These are phyloP conservation scores for Trypanosoma rangeli DNA, from an alignment of 208 protist genomes.

Conservation along the genomic window DNA sequence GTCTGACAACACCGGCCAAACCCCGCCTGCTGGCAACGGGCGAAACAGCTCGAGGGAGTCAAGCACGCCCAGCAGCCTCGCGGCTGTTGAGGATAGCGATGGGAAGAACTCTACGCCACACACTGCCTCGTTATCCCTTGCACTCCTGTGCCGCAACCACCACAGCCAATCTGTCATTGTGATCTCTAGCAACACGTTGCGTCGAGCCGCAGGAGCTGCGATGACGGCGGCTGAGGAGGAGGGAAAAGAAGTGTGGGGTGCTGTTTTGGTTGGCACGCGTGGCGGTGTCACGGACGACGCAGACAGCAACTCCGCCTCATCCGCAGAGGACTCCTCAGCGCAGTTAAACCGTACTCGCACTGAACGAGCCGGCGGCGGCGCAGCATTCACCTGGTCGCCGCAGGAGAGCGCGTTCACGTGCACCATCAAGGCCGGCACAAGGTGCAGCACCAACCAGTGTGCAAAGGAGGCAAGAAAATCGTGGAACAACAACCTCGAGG, in stretches of 20 bases:
- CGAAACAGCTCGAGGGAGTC: constrained; percentile 8
- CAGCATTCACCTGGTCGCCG: neutral
- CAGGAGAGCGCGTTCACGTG: constrained; percentile 2
- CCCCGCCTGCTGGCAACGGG: neutral
- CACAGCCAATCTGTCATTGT: constrained; percentile 1
- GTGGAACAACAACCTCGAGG: constrained; percentile 8
- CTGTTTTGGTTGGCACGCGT: too few relatives aligned
- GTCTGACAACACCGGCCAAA: neutral
- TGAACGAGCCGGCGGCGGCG: neutral
- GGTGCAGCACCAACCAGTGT: constrained; percentile 12
- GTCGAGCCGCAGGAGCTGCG: neutral
- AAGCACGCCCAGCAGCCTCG: neutral
- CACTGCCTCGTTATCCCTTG: neutral
- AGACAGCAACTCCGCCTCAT: neutral
- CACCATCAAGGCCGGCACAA: constrained; percentile 1
- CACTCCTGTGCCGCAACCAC: neutral
- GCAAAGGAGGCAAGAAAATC: constrained; percentile 15
- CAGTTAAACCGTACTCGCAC: constrained; percentile 10
- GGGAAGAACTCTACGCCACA: neutral
- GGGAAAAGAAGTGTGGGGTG: too few relatives aligned
- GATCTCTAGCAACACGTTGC: neutral
- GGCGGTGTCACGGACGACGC: neutral
- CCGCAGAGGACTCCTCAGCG: neutral
- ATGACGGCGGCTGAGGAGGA: too few relatives aligned
- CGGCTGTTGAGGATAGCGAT: constrained; percentile 1